phyloP scores from a whole-genome alignment of 257 asterid species.

The Linaria vulgaris region DNA sequence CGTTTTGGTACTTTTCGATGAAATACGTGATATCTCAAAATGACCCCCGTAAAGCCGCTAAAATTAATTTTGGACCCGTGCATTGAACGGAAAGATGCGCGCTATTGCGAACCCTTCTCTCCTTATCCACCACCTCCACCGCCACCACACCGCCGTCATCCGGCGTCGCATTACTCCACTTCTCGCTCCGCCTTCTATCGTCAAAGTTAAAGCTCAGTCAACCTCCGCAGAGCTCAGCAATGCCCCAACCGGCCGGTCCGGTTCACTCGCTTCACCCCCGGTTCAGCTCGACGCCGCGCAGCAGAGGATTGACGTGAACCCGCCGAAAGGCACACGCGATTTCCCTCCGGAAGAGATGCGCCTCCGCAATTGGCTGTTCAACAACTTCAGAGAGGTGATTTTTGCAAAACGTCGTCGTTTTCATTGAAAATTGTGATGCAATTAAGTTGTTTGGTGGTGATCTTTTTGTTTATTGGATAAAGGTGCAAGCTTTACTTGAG shows the following conservation, averaged over 20 bases:
- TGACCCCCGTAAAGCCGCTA: too few species aligned
- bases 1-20: too few species aligned
- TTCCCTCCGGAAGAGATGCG: slow-evolving; percentile 98
- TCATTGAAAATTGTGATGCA: not conserved
- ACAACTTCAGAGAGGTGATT: slow-evolving; percentile 75
- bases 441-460: not conserved
- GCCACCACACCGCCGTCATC: slow-evolving; percentile 31
- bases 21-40: too few species aligned
- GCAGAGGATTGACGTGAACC: slow-evolving; percentile 85
- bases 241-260: slow-evolving; percentile 56
- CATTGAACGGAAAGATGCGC: slow-evolving; percentile 36
- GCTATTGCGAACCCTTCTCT: slow-evolving; percentile 46
- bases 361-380: slow-evolving; percentile 89
- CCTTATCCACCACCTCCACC: slow-evolving; percentile 56
- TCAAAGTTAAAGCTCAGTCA: slow-evolving; percentile 33
- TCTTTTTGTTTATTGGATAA: not conserved
- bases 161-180: slow-evolving; percentile 27
- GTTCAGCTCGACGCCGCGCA: slow-evolving; percentile 27
- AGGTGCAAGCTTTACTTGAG: not conserved
- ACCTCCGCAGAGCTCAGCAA: slow-evolving; percentile 44
- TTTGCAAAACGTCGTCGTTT: not conserved
- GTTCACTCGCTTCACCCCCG: slow-evolving; percentile 64
- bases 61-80: too few species aligned
- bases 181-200: slow-evolving; percentile 17
- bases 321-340: slow-evolving; percentile 96